Conservation (phyloP, 768 basidiomycete species). For the Inosperma sp. region DNA sequence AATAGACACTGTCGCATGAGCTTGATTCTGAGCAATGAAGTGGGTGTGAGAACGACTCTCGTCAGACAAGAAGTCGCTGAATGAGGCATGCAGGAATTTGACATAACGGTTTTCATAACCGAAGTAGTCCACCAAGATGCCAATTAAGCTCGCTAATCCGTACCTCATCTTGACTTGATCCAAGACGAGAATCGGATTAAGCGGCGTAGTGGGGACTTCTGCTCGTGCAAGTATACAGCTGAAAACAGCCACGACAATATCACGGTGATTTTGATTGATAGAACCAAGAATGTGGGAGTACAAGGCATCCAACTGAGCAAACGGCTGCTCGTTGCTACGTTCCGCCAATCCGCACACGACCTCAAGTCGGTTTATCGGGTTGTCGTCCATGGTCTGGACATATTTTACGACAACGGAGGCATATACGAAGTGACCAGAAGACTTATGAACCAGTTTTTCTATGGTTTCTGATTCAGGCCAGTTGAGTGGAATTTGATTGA, state of each 20-base stretch:
- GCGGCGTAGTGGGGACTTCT: not conserved
- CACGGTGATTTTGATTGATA: not conserved
- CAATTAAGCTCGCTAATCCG: not conserved
- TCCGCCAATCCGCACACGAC: slow-evolving; percentile 5
- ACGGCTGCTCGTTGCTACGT: slow-evolving; percentile 7
- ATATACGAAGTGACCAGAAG: slow-evolving; percentile 16
- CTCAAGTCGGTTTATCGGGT: slow-evolving; percentile 10
- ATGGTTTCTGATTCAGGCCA: slow-evolving; percentile 12
- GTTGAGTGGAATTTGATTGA: not conserved
- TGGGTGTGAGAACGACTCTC: slow-evolving; percentile 1
- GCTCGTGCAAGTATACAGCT: not conserved
- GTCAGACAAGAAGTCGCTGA: slow-evolving; percentile 1
- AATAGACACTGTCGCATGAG: not conserved
- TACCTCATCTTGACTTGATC: not conserved
- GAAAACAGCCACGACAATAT: not conserved
- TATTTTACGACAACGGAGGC: slow-evolving; percentile 15
- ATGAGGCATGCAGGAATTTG: slow-evolving; percentile 4
- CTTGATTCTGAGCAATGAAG: not conserved
- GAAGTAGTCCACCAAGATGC: not conserved
- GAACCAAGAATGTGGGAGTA: slow-evolving; percentile 9
- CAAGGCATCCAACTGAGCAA: slow-evolving; percentile 10
- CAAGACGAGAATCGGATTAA: slow-evolving; percentile 1
- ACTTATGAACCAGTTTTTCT: slow-evolving; percentile 10
- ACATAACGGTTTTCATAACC: not conserved
- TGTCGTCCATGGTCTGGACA: not conserved